These are phyloP conservation scores for Austroboletus niveus DNA, from an alignment of 1,284 basidiomycete genomes.

Conservation along the genomic window DNA sequence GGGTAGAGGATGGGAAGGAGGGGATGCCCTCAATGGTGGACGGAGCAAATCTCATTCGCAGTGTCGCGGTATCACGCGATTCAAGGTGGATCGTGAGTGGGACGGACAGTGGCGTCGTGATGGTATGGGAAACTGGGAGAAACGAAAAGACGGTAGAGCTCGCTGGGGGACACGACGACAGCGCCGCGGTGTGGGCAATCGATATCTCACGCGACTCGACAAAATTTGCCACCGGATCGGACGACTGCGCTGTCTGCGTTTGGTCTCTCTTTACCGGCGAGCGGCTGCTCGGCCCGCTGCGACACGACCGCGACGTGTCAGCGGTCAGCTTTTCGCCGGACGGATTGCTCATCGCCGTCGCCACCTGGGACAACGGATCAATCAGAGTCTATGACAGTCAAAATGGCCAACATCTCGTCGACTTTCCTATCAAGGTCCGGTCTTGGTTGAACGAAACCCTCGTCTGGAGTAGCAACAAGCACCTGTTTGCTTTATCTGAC, in stretches of 20 bases:
- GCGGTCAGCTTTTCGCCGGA: conserved; percentile 14
- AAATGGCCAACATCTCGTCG: neutral
- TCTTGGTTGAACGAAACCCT: too few species aligned
- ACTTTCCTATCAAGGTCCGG: conserved; percentile 3
- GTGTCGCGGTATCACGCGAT: conserved; percentile 3
- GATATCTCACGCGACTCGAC: conserved; percentile 11
- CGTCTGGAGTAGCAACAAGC: too few species aligned
- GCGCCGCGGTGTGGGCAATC: neutral
- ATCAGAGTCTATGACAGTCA: conserved; percentile 4
- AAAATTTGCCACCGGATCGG: conserved; percentile 5
- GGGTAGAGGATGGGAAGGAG: conserved; percentile 1
- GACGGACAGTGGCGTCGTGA: neutral
- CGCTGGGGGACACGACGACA: too few species aligned
- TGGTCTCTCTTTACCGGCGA: neutral
- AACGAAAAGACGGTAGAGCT: neutral
- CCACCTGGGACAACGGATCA: neutral
- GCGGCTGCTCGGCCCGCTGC: neutral
- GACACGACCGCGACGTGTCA: neutral
- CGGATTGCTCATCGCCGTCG: conserved; percentile 7
- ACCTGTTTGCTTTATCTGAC: too few species aligned
- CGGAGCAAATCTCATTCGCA: neutral
- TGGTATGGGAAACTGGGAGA: conserved; percentile 5
- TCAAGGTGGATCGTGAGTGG: conserved; percentile 1
- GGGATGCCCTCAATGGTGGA: too few species aligned
- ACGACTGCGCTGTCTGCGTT: conserved; percentile 7